These are phyloP conservation scores for Diaporthe helianthi DNA, from an alignment of 2,329 filamentous ascomycete genomes.

Conservation along the genomic window DNA sequence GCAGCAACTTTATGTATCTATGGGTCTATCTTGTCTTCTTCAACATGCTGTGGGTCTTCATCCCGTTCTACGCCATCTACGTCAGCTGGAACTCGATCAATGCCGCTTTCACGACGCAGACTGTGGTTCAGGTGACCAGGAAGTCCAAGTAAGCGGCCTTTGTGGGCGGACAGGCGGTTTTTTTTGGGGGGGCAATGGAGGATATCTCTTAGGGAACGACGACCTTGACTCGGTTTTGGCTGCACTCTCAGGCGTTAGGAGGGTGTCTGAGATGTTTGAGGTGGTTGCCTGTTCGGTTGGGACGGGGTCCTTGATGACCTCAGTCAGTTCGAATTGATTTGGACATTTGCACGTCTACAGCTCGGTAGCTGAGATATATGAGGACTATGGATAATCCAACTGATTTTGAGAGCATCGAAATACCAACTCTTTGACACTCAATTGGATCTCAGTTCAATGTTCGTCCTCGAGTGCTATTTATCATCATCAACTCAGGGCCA, in stretches of 20 bases:
- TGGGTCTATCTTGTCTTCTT: conserved; percentile 75
- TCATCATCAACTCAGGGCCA: too few species aligned
- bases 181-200: neutral
- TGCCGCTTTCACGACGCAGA: conserved; percentile 31
- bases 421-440: neutral
- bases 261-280: neutral
- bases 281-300: neutral
- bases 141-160: conserved; percentile 26
- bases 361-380: neutral
- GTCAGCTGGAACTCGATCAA: conserved; percentile 37
- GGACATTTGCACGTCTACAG: neutral
- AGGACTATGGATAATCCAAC: neutral
- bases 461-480: neutral
- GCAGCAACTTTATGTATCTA: conserved; percentile 71
- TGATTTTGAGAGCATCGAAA: neutral
- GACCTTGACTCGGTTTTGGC: neutral
- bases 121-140: conserved; percentile 11
- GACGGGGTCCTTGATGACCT: neutral
- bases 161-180: neutral
- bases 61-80: conserved; percentile 66
- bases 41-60: conserved; percentile 71
- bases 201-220: neutral
- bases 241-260: neutral
- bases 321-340: neutral
- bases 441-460: neutral